A percentile compares a stretch with the other conserved stretches of the same genome.
Conservation (phyloP, 208 protist genomes). For the Acanthamoeba rhysodes region DNA sequence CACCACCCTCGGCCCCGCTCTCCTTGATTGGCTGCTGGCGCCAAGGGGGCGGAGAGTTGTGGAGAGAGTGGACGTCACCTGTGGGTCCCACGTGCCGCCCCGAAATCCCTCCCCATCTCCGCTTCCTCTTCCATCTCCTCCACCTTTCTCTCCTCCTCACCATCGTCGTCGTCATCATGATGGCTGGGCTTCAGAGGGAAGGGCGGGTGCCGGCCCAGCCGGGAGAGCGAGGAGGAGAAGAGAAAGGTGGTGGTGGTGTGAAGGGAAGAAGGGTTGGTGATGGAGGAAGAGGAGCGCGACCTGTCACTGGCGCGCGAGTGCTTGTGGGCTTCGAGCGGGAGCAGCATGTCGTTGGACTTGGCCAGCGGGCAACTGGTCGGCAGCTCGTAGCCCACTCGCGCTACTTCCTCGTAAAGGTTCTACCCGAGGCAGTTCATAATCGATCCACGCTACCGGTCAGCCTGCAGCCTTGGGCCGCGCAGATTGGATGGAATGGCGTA, state of each 20-base stretch:
- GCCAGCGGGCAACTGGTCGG: not conserved
- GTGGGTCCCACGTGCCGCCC: not conserved
- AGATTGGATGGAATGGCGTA: not conserved
- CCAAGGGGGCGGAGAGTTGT: not conserved
- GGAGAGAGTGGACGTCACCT: not conserved
- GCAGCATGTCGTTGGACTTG: slow-evolving; percentile 48
- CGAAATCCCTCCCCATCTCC: not conserved
- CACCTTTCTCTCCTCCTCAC: not conserved
- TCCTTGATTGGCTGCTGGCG: not conserved
- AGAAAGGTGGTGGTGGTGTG: not conserved
- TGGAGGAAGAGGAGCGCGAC: not conserved
- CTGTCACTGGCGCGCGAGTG: not conserved
- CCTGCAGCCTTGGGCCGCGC: not conserved
- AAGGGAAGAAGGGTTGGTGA: not conserved
- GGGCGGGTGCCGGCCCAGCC: not conserved
- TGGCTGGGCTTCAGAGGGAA: not conserved
- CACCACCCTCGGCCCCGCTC: not conserved
- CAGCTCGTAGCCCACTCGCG: slow-evolving; percentile 4
- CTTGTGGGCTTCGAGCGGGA: slow-evolving; percentile 36
- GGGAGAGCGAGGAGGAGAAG: slow-evolving; percentile 35
- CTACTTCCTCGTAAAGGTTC: not conserved
- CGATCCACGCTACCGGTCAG: too few species aligned
- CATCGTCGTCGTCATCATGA: not conserved
- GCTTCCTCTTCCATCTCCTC: not conserved
- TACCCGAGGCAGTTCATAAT: not conserved